Conservation (phyloP, 495 filamentous ascomycete species). For the Penicillium canescens region DNA sequence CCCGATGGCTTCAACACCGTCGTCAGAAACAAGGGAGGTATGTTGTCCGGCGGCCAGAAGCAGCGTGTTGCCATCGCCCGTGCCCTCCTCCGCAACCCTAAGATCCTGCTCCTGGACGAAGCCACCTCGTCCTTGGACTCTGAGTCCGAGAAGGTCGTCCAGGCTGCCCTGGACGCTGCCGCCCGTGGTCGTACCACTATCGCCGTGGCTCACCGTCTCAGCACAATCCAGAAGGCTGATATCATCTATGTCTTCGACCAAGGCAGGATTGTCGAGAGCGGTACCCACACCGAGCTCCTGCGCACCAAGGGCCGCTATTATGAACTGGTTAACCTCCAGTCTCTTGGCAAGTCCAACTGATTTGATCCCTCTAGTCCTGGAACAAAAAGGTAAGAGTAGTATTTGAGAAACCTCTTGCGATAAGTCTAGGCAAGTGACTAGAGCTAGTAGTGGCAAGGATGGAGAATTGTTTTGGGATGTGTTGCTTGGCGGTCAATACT, state of each 20-base stretch:
- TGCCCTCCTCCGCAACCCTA: constrained; percentile 67
- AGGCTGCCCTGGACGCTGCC: constrained; percentile 69
- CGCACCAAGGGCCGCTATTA: constrained; percentile 62
- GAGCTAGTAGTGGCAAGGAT: no score
- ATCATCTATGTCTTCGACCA: constrained; percentile 76
- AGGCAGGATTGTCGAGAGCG: constrained; percentile 66
- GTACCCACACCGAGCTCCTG: constrained; percentile 68
- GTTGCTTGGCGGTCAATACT: no score
- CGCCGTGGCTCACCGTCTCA: constrained; percentile 70
- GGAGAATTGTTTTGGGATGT: no score
- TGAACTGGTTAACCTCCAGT: constrained; percentile 72
- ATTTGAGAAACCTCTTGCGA: no score
- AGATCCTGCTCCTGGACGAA: constrained; percentile 72
- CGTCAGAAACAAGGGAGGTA: constrained; percentile 70
- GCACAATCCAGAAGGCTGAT: constrained; percentile 76
- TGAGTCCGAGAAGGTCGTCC: constrained; percentile 75
- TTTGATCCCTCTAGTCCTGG: no score
- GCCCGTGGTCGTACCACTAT: constrained; percentile 71
- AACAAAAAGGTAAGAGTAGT: no score
- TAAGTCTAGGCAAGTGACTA: no score
- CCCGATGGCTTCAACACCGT: constrained; percentile 71
- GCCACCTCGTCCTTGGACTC: constrained; percentile 77
- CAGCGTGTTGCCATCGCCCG: constrained; percentile 75
- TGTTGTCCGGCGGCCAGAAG: constrained; percentile 78
- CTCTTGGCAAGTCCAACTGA: no score